phyloP scores from a whole-genome alignment of 768 basidiomycete species.

The Cubamyces sp. region DNA sequence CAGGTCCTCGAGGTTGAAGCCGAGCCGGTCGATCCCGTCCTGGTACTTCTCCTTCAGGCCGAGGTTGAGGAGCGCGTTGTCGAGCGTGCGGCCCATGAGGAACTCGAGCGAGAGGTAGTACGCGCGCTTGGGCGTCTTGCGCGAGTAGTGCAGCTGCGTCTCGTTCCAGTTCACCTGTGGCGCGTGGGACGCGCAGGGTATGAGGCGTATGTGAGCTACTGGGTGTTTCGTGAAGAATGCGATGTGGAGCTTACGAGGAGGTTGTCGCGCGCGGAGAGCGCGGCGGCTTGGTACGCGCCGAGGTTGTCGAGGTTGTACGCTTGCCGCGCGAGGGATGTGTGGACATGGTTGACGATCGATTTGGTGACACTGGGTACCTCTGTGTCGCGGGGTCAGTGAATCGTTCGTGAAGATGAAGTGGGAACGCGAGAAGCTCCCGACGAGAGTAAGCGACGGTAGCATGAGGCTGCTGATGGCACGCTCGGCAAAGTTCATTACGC shows the following conservation, averaged over 20 bases:
- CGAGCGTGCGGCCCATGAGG: conserved; percentile 80
- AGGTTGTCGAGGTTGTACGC: conserved; percentile 86
- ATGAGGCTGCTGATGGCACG: conserved; percentile 22
- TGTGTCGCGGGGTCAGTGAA: conserved; percentile 31
- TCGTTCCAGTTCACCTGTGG: conserved; percentile 81
- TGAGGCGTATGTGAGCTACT: not conserved
- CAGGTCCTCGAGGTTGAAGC: conserved; percentile 89
- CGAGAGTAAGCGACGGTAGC: not conserved
- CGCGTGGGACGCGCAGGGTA: not conserved
- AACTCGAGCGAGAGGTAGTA: conserved; percentile 98
- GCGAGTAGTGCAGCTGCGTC: conserved; percentile 75
- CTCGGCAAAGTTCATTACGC: conserved; percentile 5
- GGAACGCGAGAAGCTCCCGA: conserved; percentile 7
- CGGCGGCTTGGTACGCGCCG: conserved; percentile 91
- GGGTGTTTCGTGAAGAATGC: not conserved
- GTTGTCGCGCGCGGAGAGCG: conserved; percentile 86
- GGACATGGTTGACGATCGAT: conserved; percentile 81
- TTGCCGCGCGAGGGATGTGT: conserved; percentile 89
- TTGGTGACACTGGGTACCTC: conserved; percentile 67
- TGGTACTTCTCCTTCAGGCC: conserved; percentile 78
- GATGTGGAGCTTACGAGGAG: conserved; percentile 59
- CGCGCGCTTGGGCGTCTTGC: conserved; percentile 85
- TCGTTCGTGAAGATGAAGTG: not conserved
- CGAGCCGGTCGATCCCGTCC: conserved; percentile 72
- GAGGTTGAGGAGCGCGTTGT: conserved; percentile 86